Percentiles rank a stretch among this genome's conserved stretches.
These are phyloP conservation scores for Cruciata laevipes DNA, from an alignment of 257 asterid genomes.

Conservation along the genomic window DNA sequence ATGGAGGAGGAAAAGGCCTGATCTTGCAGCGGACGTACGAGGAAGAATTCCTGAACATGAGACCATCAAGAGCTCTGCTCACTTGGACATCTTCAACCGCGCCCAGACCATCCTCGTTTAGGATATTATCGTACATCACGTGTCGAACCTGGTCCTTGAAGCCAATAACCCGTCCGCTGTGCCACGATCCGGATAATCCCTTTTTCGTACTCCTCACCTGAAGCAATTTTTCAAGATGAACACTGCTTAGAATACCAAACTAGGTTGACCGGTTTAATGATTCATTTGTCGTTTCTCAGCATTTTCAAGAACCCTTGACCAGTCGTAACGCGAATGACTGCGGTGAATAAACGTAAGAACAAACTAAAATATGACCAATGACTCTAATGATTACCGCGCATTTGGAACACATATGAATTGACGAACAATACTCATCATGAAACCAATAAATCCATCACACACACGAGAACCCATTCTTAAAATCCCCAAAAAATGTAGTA, in stretches of 20 bases:
- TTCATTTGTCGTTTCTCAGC: neutral
- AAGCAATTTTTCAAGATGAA: neutral
- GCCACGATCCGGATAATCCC: constrained; percentile 39
- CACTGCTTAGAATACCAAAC: neutral
- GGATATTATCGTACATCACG: constrained; percentile 48
- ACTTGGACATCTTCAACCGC: constrained; percentile 44
- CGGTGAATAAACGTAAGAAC: neutral
- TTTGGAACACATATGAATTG: too few relatives aligned
- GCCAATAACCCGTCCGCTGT: constrained; percentile 24
- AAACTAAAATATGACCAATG: neutral
- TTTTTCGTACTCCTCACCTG: constrained; percentile 39
- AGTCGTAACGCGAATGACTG: neutral
- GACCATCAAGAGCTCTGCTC: constrained; percentile 50
- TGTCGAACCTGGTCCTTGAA: constrained; percentile 27
- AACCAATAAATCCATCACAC: neutral
- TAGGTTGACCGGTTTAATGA: neutral
- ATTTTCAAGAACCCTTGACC: neutral
- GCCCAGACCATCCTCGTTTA: constrained; percentile 38
- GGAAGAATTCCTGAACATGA: constrained; percentile 1
- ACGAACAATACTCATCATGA: too few relatives aligned
- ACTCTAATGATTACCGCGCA: neutral
- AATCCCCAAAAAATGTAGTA: too few relatives aligned
- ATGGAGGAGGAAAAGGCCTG: constrained; percentile 59
- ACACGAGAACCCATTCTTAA: neutral
- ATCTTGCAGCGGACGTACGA: constrained; percentile 46